Base-by-base conservation (phyloP, 1,139 yeast species). In the Pneumocystis wakefieldiae region DNA sequence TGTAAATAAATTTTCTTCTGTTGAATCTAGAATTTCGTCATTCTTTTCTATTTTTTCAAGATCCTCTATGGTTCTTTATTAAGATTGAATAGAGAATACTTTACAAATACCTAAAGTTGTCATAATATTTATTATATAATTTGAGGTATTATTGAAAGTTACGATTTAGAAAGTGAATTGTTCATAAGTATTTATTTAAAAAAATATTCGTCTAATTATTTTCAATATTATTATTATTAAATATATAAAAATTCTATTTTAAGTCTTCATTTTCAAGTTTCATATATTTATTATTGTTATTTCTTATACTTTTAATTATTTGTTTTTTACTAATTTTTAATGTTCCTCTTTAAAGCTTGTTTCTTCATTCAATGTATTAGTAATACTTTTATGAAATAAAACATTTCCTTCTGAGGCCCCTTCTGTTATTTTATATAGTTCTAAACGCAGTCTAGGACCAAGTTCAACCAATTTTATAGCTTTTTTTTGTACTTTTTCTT, bases 401-500 rank as follows among this genome's bases (percentile, higher is more conserved):
- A 94, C 88, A 76, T 89, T 90, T 61, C 98, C 98, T 3, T 82
- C 78, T 67, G 88, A 83, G 61, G 91, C 82, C 19, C 95, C 96
- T 73, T 92, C 97, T 75, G 92, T 97, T 66, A 94, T 87, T 76
- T 94, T 94, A 64, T 86, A 77, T 67, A 92, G 78, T 62, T 83
- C 77, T 75, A 94, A 78, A 69, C 82, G 83, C 74, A 94, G 75
- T 68, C 99, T 81, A 48, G 99, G 99, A 0, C 99, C 99, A 64
- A 91, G 77, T 75, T 94, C 99, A 0, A 92, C 87, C 66, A 94
- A 79, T 73, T 90, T 90, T 69, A 94, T 88, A 1, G 98, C 98
- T 70, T 88, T 83, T 76, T 90, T 90, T 67, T 84, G 83, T 41
- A 80, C 74, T 63, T 70, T 67, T 61, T 69, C 66, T 73, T 90